Evolutionary conservation across 345 rosid genomes (phyloP), one percentile per base, ranked within the genome.

Genomic region (Dovyalis caffra): DNA sequence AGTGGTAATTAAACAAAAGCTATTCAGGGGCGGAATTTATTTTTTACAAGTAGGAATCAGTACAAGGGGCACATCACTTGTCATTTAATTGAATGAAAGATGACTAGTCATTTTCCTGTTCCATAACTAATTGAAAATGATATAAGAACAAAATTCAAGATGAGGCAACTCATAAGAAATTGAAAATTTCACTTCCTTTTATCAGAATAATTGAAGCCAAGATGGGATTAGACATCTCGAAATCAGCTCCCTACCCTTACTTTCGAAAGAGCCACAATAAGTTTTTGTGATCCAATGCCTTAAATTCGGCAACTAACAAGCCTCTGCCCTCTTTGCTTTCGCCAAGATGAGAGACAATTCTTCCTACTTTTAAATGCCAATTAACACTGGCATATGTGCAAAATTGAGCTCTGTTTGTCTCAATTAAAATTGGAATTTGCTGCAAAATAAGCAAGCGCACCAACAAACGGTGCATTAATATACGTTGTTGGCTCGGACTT

Each of bases 401-500:
- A 68, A 33, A 53, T 66, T 56, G 68, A 60, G 31, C 47, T 4
- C 40, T 7, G 3, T 8, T 47, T 31, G 12, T 26, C 26, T 75
- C 77, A 88, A 58, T 82, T 76, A 26, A 72, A 79, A 58, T 77
- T 73, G 12, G 98, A 91, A 79, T 95, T 91, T 21, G 95, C 98
- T 2, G 93, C 93, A 80, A 95, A 89, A 72, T 87, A 93, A 53
- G 98, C 97, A 69, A 93, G 90, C 53, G 88, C 98, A 8, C 99
- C 99, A 28, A 95, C 98, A 72, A 93, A 91, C 12, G 99, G 97
- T 32, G 99, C 99, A 75, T 93, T 95, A 60, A 95, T 95, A 62
- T 95, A 93, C 4, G 99, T 95, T 0, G 99, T 90, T 1, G 98
- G 98, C 83, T 95, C 99, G 1, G 98, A 86, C 83, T 87, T 91